Conservation (phyloP, 768 basidiomycete genomes). For the Lentinula aciculospora region DNA sequence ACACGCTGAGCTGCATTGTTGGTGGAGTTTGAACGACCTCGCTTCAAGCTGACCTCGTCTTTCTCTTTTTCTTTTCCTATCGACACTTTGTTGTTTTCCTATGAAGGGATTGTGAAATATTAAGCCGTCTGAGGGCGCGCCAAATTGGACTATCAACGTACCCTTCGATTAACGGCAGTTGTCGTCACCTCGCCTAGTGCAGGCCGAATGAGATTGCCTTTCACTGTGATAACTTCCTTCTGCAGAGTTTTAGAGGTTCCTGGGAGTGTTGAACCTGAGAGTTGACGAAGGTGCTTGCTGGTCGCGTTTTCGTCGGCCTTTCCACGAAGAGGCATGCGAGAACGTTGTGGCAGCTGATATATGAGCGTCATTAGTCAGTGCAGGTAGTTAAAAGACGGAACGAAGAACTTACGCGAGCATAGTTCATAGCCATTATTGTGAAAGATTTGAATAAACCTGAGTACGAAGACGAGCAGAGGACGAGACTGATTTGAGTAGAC, state of each 20-base stretch:
- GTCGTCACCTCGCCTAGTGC: conserved; percentile 81
- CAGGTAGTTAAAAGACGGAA: conserved; percentile 12
- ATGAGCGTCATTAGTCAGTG: neutral
- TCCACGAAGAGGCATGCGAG: conserved; percentile 57
- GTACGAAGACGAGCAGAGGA: conserved; percentile 22
- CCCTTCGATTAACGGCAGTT: conserved; percentile 73
- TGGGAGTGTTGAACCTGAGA: conserved; percentile 40
- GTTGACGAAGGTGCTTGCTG: conserved; percentile 59
- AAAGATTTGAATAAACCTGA: conserved; percentile 18
- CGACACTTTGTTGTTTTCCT: conserved; percentile 47
- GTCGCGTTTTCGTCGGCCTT: conserved; percentile 79
- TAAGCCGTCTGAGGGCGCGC: neutral
- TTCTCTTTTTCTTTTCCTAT: conserved; percentile 67
- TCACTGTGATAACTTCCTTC: conserved; percentile 41
- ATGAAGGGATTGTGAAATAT: conserved; percentile 12
- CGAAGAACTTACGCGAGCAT: conserved; percentile 45
- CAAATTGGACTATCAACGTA: conserved; percentile 24
- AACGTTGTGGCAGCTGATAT: conserved; percentile 60
- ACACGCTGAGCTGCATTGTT: conserved; percentile 57
- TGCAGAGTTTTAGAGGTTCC: conserved; percentile 47
- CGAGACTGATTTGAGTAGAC: conserved; percentile 15
- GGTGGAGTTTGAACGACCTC: conserved; percentile 62
- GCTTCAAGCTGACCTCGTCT: conserved; percentile 58
- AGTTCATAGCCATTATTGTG: conserved; percentile 50
- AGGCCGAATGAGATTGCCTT: conserved; percentile 51